Conservation (phyloP, 1,139 yeast species). For the Zhuliangozyma blackwelliae region DNA sequence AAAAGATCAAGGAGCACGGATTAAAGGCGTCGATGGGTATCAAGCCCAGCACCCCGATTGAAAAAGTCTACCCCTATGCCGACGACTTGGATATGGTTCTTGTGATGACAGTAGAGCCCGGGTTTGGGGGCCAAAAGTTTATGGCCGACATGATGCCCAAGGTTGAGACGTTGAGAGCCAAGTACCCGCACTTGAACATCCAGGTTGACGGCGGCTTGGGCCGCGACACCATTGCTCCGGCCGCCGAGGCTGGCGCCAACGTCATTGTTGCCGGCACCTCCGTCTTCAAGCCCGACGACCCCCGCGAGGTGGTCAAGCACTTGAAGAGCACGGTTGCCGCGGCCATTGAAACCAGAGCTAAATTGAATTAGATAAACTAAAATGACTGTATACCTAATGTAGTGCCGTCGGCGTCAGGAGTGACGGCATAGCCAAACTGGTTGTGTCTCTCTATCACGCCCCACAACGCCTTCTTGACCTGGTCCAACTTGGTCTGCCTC, state of each 20-base stretch:
- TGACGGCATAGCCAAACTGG: constrained; percentile 38
- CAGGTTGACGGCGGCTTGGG: constrained; percentile 98
- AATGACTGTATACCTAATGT: constrained; percentile 72
- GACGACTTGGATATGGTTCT: constrained; percentile 85
- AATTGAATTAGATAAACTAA: constrained; percentile 12
- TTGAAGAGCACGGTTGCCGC: constrained; percentile 58
- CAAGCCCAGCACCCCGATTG: constrained; percentile 91
- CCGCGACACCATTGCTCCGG: constrained; percentile 72
- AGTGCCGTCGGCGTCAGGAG: constrained; percentile 66
- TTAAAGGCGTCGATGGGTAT: constrained; percentile 93
- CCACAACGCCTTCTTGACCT: constrained; percentile 67
- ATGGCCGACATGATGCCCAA: constrained; percentile 96
- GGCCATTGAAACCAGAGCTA: constrained; percentile 8
- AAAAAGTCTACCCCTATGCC: constrained; percentile 72
- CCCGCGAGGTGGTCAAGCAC: constrained; percentile 63
- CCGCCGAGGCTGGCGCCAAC: constrained; percentile 95
- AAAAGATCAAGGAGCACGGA: constrained; percentile 72
- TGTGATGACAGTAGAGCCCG: constrained; percentile 98
- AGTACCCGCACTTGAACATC: constrained; percentile 75
- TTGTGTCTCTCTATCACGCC: constrained; percentile 55
- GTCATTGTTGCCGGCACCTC: constrained; percentile 98
- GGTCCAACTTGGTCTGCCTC: constrained; percentile 35
- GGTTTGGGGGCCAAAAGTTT: constrained; percentile 97
- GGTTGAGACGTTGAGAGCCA: constrained; percentile 68
- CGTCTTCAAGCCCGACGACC: constrained; percentile 79